Evolutionary conservation across 257 asterid species (phyloP).

Genomic region (Solanum bulbocastanum): DNA sequence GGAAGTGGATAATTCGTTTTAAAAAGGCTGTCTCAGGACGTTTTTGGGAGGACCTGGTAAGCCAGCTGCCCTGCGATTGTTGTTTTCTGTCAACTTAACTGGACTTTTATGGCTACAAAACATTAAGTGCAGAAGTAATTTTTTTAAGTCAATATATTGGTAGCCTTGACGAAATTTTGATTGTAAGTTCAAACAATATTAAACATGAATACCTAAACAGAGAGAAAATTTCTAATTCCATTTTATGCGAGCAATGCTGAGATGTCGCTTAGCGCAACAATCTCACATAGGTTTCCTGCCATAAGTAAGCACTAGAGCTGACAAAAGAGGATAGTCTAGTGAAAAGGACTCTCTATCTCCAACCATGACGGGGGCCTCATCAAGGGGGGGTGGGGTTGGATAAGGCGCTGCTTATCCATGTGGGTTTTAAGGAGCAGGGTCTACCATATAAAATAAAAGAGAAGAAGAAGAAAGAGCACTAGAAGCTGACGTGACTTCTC

Average conservation of each 20-base stretch:
- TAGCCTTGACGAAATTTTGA: not conserved
- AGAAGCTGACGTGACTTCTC: not conserved
- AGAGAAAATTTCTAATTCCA: not conserved
- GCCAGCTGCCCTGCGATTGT: not conserved
- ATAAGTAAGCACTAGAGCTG: not conserved
- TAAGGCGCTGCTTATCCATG: not conserved
- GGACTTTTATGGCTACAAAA: not conserved
- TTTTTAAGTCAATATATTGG: not conserved
- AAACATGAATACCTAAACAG: not conserved
- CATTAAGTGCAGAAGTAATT: not conserved
- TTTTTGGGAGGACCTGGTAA: slow-evolving; percentile 98
- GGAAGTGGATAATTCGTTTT: slow-evolving; percentile 95
- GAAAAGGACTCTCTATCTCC: not conserved
- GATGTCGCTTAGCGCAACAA: not conserved
- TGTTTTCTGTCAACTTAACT: not conserved
- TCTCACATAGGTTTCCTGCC: not conserved
- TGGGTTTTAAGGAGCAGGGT: not conserved
- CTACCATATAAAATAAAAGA: not conserved
- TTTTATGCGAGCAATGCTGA: not conserved
- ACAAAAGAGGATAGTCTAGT: not conserved
- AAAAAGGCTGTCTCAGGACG: slow-evolving; percentile 92
- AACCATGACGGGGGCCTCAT: not conserved
- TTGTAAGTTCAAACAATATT: not conserved
- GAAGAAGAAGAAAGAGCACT: not conserved
- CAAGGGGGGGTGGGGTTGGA: not conserved